Base-by-base conservation (phyloP, 1,284 basidiomycete genomes). In the Tylopilus sp. region DNA sequence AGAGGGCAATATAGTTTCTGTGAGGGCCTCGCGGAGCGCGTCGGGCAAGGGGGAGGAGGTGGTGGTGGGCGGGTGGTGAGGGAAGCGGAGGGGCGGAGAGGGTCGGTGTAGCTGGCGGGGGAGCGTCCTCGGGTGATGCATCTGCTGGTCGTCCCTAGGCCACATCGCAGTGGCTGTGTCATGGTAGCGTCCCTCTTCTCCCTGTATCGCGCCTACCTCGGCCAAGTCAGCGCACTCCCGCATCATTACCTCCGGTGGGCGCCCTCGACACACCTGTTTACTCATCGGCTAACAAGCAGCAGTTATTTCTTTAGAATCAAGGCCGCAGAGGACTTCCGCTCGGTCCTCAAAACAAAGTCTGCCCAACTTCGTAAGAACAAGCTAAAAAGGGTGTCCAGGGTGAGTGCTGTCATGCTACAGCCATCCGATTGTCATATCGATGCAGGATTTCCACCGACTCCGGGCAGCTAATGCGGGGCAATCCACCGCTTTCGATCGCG, bases 301-400 rank as follows among this genome's bases (percentile, higher is more conserved):
- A 89, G 88, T 26, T 73, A 76, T 49, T 88, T 88, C 65, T 89
- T 81, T 66, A 75, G 72, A 49, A 63, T 84, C 46, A 83, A 82
- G 58, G 74, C 75, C 33, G 69, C 71, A 34, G 79, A 86, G 59
- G 83, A 84, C 60, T 69, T 84, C 43, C 74, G 75, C 38, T 67
- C 48, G 33, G 58, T 76, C 19, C 37, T 70, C 53, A 49, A 58
- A 49, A 67, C 71, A 15, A 54, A 59, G 41, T 59, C 64, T 42
- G 33, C 53, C 25, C 52, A 48, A 30, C 61, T 76, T 16, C 69
- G 65, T 31, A 48, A 57, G 38, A 66, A 60, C 21, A 84, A 78
- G 55, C 48, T 80, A 18, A 77, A 73, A 53, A 74, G 78, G 43
- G 59, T 84, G 7, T 60, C 63, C 45, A 77, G 76, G 71, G 86